Conservation (phyloP, 805 yeast species). For the Teunomyces atbi region DNA sequence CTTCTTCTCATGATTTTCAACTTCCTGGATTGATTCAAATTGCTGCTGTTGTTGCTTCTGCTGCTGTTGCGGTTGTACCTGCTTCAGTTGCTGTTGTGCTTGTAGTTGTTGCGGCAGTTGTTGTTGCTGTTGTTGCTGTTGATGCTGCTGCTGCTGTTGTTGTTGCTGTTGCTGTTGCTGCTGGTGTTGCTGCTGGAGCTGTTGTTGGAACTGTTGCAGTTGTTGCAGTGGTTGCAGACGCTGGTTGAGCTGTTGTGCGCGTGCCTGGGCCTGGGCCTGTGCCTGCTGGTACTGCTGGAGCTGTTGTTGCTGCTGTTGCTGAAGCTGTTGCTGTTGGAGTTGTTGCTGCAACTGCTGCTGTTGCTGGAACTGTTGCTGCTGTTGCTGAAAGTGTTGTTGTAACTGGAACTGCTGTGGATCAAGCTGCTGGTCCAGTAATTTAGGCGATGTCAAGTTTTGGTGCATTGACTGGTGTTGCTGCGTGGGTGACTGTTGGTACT, state of each 20-base stretch:
- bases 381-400: slow-evolving; percentile 6
- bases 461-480: slow-evolving; percentile 14
- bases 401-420: slow-evolving; percentile 10
- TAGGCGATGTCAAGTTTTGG: slow-evolving; percentile 13
- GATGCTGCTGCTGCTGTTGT: slow-evolving; percentile 7
- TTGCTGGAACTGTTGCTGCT: slow-evolving; percentile 9
- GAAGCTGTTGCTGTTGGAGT: slow-evolving; percentile 11
- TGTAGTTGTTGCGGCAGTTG: slow-evolving; percentile 9
- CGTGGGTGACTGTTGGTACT: slow-evolving; percentile 13
- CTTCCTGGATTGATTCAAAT: slow-evolving; percentile 5
- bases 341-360: slow-evolving; percentile 9
- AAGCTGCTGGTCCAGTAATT: slow-evolving; percentile 12
- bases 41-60: background rate
- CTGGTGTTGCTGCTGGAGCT: slow-evolving; percentile 18
- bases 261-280: slow-evolving; percentile 16
- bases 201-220: slow-evolving; percentile 8
- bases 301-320: slow-evolving; percentile 10
- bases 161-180: slow-evolving; percentile 17
- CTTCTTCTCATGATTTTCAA: slow-evolving; percentile 6
- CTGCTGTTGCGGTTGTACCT: slow-evolving; percentile 7
- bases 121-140: slow-evolving; percentile 17
- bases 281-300: slow-evolving; percentile 10
- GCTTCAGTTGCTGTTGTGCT: slow-evolving; percentile 9
- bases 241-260: slow-evolving; percentile 20
- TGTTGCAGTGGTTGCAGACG: slow-evolving; percentile 6